phyloP scores from a whole-genome alignment of 2,329 filamentous ascomycete genomes.

The Myriosclerotinia curreyana region DNA sequence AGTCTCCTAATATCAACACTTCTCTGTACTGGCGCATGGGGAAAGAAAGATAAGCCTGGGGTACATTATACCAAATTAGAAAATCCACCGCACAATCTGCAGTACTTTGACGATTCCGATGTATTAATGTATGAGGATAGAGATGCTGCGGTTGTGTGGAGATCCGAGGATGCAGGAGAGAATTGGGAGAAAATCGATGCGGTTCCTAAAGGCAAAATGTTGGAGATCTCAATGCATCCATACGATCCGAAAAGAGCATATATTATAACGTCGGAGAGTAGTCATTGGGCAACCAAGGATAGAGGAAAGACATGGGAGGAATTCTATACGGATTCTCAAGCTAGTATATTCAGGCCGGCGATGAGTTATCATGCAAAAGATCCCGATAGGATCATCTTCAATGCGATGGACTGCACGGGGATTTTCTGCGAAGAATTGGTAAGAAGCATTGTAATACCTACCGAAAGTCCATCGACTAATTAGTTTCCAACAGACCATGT shows the following conservation, averaged over 20 bases:
- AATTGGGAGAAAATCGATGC: constrained; percentile 67
- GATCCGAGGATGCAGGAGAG: constrained; percentile 76
- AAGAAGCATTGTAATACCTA: constrained; percentile 22
- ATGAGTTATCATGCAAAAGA: constrained; percentile 82
- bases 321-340: constrained; percentile 63
- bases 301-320: constrained; percentile 75
- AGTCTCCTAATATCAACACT: constrained; percentile 35
- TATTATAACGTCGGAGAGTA: constrained; percentile 64
- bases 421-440: constrained; percentile 60
- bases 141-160: constrained; percentile 63
- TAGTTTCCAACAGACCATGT: constrained; percentile 47
- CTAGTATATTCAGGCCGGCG: constrained; percentile 52
- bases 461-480: constrained; percentile 23
- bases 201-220: constrained; percentile 60
- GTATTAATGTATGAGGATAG: constrained; percentile 72
- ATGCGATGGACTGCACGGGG: constrained; percentile 66
- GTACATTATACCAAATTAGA: constrained; percentile 65
- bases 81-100: constrained; percentile 63
- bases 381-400: constrained; percentile 80
- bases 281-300: constrained; percentile 82
- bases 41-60: constrained; percentile 51
- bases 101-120: constrained; percentile 90
- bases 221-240: constrained; percentile 70
- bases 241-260: constrained; percentile 78
- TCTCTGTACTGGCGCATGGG: constrained; percentile 32